Percentiles rank a stretch among this genome's conserved stretches.
These are phyloP conservation scores for Pyrenochaeta sp. DNA, from an alignment of 2,329 filamentous ascomycete species.

Conservation along the genomic window DNA sequence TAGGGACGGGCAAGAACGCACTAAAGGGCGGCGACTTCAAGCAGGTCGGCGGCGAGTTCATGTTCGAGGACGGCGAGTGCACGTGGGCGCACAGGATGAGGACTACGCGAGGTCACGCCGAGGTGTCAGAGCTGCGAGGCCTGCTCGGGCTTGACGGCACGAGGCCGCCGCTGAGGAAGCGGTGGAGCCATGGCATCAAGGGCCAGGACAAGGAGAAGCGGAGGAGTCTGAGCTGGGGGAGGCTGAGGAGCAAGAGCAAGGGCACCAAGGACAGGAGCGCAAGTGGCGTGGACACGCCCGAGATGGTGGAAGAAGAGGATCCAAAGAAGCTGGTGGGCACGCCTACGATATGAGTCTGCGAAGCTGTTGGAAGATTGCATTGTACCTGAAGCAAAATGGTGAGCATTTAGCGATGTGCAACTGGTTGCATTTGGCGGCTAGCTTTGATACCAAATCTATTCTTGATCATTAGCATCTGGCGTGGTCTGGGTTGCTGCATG, in stretches of 20 bases:
- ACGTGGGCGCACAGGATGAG: constrained; percentile 86
- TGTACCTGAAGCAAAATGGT: neutral
- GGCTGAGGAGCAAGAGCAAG: constrained; percentile 36
- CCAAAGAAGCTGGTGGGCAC: constrained; percentile 13
- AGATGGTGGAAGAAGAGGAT: constrained; percentile 32
- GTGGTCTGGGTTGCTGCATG: too few relatives aligned
- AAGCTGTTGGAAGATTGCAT: neutral
- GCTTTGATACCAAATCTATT: neutral
- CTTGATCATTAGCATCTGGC: neutral
- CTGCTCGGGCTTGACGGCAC: constrained; percentile 61
- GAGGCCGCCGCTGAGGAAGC: constrained; percentile 39
- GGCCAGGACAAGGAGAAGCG: constrained; percentile 25
- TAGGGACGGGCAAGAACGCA: constrained; percentile 68
- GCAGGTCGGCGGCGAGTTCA: constrained; percentile 79
- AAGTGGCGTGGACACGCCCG: constrained; percentile 26
- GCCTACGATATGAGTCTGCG: constrained; percentile 6
- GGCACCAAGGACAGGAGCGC: constrained; percentile 24
- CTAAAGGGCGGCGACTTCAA: constrained; percentile 71
- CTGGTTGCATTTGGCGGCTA: neutral
- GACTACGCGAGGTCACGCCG: constrained; percentile 79
- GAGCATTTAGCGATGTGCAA: neutral
- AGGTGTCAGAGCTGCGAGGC: constrained; percentile 71
- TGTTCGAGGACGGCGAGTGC: constrained; percentile 76
- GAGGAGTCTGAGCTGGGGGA: constrained; percentile 41
- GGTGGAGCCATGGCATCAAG: constrained; percentile 47